phyloP scores from a whole-genome alignment of 2,329 filamentous ascomycete species.

The Claviceps monticola region DNA sequence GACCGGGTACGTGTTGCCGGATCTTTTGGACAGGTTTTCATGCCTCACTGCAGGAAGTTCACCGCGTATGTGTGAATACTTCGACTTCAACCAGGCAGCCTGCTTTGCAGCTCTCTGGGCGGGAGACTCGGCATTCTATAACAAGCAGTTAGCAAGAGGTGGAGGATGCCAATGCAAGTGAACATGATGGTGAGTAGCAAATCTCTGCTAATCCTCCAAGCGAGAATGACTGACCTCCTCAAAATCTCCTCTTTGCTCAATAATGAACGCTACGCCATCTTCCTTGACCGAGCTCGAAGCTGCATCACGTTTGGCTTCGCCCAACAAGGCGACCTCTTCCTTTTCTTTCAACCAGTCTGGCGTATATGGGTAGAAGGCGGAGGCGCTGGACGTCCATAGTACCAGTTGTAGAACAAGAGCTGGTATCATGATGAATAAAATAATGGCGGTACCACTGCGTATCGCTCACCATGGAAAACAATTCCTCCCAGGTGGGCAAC shows the following conservation, averaged over 20 bases:
- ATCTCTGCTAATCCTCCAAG: not conserved
- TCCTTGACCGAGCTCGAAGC: slow-evolving; percentile 5
- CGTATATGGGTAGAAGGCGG: slow-evolving; percentile 35
- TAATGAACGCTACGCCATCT: slow-evolving; percentile 23
- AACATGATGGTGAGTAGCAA: not conserved
- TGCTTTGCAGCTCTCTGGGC: slow-evolving; percentile 7
- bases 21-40: slow-evolving; percentile 16
- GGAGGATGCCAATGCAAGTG: slow-evolving; percentile 13
- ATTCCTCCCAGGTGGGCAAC: not conserved
- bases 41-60: not conserved
- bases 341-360: slow-evolving; percentile 22
- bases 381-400: slow-evolving; percentile 29
- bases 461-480: slow-evolving; percentile 1
- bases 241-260: slow-evolving; percentile 22
- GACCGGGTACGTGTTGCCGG: slow-evolving; percentile 31
- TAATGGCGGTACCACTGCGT: not conserved
- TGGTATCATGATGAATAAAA: slow-evolving; percentile 25
- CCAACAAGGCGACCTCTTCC: slow-evolving; percentile 9
- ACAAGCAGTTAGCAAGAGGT: not conserved
- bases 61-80: slow-evolving; percentile 4
- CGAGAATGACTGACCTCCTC: slow-evolving; percentile 2
- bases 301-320: slow-evolving; percentile 14
- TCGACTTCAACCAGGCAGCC: slow-evolving; percentile 6
- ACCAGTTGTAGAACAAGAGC: slow-evolving; percentile 28
- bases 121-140: slow-evolving; percentile 2